phyloP scores from a whole-genome alignment of 148 eudicot genomes.

The Heliosperma pusillum region DNA sequence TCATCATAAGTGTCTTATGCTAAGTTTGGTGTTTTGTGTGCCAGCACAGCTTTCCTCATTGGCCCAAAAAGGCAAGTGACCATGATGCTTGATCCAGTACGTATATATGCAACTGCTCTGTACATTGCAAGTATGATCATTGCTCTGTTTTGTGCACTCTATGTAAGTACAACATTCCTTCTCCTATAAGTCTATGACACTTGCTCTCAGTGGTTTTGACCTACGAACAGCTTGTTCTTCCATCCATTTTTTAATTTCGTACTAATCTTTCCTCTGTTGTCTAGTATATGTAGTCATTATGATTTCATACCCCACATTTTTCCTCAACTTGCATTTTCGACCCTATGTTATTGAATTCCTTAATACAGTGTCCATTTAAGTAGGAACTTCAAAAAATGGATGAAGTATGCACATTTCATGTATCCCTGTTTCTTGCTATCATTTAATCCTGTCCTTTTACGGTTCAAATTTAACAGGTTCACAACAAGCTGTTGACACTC shows the following conservation, averaged over 20 bases:
- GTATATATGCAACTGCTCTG: constrained; percentile 91
- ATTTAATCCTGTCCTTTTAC: background rate
- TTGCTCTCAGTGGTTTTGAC: background rate
- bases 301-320: background rate
- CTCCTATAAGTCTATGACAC: background rate
- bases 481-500: constrained; percentile 85
- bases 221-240: background rate
- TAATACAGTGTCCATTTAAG: background rate
- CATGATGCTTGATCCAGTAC: constrained; percentile 99
- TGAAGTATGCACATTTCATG: no score
- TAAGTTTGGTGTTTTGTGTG: constrained; percentile 46
- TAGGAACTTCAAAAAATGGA: background rate
- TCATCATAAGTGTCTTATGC: constrained; percentile 23
- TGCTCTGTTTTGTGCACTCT: constrained; percentile 87
- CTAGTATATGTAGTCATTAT: background rate
- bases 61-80: constrained; percentile 93
- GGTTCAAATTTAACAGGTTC: constrained; percentile 48
- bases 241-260: background rate
- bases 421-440: background rate
- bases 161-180: constrained; percentile 46
- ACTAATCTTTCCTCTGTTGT: background rate
- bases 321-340: background rate
- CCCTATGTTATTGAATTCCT: background rate
- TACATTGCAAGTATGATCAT: constrained; percentile 84
- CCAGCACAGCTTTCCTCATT: constrained; percentile 98